A percentile compares a stretch with the other conserved stretches of the same genome.
These are phyloP conservation scores for Sporothrix humicola DNA, from an alignment of 2,329 filamentous ascomycete genomes.

Conservation along the genomic window DNA sequence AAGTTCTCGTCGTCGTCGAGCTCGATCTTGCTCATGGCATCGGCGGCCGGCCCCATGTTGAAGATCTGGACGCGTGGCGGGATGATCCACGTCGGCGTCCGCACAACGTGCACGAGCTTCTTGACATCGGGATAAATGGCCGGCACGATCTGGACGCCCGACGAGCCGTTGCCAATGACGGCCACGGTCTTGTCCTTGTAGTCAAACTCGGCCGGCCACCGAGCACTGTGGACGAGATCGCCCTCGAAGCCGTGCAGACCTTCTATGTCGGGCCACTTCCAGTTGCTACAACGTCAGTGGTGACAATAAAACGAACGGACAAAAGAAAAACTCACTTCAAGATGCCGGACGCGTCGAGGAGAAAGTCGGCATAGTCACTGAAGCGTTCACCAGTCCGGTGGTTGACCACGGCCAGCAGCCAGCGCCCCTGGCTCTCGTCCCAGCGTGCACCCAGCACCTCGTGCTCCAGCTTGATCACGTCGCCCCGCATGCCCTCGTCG, in stretches of 20 bases:
- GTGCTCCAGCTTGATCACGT: conserved; percentile 52
- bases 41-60: conserved; percentile 47
- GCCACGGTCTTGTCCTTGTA: conserved; percentile 58
- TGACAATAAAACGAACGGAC: too few species aligned
- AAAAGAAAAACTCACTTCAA: conserved; percentile 55
- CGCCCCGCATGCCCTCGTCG: conserved; percentile 52
- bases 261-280: conserved; percentile 58
- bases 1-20: conserved; percentile 53
- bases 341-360: conserved; percentile 58
- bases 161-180: conserved; percentile 63
- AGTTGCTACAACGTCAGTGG: conserved; percentile 48
- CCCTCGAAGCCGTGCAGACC: conserved; percentile 56
- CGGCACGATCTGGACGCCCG: conserved; percentile 60
- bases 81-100: conserved; percentile 52
- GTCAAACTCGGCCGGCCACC: conserved; percentile 58
- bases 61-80: conserved; percentile 47
- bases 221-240: conserved; percentile 58
- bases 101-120: conserved; percentile 49
- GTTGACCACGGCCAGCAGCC: conserved; percentile 51
- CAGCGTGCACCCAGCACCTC: conserved; percentile 52
- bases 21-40: conserved; percentile 49
- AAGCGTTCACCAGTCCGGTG: conserved; percentile 50
- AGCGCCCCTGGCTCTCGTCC: conserved; percentile 52
- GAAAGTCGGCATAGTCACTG: conserved; percentile 54
- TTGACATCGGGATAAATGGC: conserved; percentile 52